Evolutionary conservation across 106 monocot genomes (phyloP), one percentile per base, ranked within the genome.

Genomic region (Dioscorea dumetorum): DNA sequence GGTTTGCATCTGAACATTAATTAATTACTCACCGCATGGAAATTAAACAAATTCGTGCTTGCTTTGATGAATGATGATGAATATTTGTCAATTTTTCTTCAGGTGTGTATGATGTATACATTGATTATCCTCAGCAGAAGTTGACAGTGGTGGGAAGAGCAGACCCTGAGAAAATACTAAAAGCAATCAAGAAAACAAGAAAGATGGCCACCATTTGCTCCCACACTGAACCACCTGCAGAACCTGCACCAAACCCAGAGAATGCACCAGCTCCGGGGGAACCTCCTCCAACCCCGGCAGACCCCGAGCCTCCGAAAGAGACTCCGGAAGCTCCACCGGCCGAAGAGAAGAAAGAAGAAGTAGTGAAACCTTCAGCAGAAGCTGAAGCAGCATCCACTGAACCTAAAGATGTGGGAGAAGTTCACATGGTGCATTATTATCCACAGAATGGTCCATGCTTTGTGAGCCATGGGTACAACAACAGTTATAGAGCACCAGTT

Each of bases 161-260:
- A 4, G 72, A 70, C 31, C 89, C 82, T 2, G 89, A 85, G 20
- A 72, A 64, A 49, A 74, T 89, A 5, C 60, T 82, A 11, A 82
- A 78, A 65, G 85, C 80, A n/a, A 77, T 89, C 76, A 89, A 80
- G 79, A 89, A 82, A 68, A 77, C 77, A 6, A 64, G 77, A 52
- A 89, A 85, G 72, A 57, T 75, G 0, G 84, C 87, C 22, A 87
- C 91, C 17, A 70, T 91, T 8, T 84, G 77, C 24, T 87, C 91
- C n/a, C 84, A 91, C 64, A 73, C 66, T 1, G 79, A 87, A 15
- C 83, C 81, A 66, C 35, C 74, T 18, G 50, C 71, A 54, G 68
- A 67, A 23, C 57, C 67, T 14, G 74, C 61, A 56, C 12, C 64
- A 64, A 12, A 24, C 19, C 15, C 18, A 18, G 54, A 54, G 18